phyloP scores from a whole-genome alignment of 139 green algal species.

The Pseudopediastrum boryanum region DNA sequence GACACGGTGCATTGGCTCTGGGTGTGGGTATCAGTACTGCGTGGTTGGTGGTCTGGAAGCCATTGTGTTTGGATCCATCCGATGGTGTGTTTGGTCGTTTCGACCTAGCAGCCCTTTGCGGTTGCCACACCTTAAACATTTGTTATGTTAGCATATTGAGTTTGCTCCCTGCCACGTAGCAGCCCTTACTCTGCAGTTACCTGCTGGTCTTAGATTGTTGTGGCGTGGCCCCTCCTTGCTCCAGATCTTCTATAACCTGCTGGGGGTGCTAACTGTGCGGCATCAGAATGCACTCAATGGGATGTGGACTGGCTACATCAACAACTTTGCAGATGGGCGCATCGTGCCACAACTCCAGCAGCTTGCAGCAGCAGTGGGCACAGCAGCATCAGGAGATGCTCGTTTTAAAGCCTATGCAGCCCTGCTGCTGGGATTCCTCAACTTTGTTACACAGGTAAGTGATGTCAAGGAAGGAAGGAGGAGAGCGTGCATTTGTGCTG shows the following conservation, averaged over 20 bases:
- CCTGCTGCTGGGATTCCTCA: conserved; percentile 47
- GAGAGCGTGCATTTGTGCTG: neutral
- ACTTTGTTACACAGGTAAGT: conserved; percentile 31
- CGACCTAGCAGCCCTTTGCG: neutral
- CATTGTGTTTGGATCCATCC: neutral
- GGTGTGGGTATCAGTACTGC: no score
- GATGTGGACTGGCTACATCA: neutral
- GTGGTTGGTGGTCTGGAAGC: neutral
- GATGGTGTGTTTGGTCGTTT: neutral
- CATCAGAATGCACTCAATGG: neutral
- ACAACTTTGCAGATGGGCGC: conserved; percentile 6
- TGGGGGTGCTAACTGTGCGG: conserved; percentile 3
- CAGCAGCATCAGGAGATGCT: conserved; percentile 31
- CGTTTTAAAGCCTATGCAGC: conserved; percentile 48
- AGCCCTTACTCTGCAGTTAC: neutral
- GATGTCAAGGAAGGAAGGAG: neutral
- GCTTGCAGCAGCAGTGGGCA: conserved; percentile 1
- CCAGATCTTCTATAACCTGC: conserved; percentile 28
- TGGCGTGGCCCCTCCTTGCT: no score
- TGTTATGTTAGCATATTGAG: no score
- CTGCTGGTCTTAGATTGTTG: neutral
- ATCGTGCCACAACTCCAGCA: conserved; percentile 3
- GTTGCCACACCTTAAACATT: neutral
- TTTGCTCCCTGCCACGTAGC: neutral
- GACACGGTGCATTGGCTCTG: no score